Base-by-base conservation (phyloP, 805 yeast genomes). In the Wickerhamiella siamensis region DNA sequence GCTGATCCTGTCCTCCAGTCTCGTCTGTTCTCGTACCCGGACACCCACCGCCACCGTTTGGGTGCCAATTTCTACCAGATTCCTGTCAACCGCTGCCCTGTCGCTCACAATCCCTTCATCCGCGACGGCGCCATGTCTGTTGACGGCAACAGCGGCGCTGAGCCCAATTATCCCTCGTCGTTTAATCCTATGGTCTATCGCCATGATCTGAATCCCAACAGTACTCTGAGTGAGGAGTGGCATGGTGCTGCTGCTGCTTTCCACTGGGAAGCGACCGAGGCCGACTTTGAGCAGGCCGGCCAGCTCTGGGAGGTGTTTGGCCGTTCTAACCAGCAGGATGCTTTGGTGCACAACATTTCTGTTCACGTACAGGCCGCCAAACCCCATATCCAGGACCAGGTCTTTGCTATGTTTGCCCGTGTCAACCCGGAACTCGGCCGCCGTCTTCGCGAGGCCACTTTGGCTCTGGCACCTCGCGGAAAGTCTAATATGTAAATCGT, bases 261-360 rank as follows among this genome's bases (percentile, higher is more conserved):
- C 76, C 91, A 84, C 66, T 86, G 95, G 95, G 64, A 70, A 22
- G 80, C 77, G 39, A 36, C 38, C 31, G 83, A 74, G 46, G 64
- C 66, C 51, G 95, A 87, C 65, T 87, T 65, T 60, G 71, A 62
- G 48, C 95, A 87, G 66, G 80, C 95, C 39, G 67, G 78, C 47
- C 76, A 60, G 26, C 71, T 87, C 54, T 88, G 84, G 76, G 69
- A 79, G 44, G 91, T 83, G 29, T 70, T 83, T 58, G 80, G 79
- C 41, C 78, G 65, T 58, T 75, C 81, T 14, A 83, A 86, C 52
- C 94, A 83, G 63, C 95, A 84, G 66, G 74, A 70, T 54, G 74
- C 83, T 53, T 69, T 88, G 57, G 83, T 87, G 39, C 83, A 79
- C 62, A 88, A 88, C 62, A 70, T 88, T 48, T 79, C 93, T 18